These are phyloP conservation scores for Coprinellus micaceus DNA, from an alignment of 768 basidiomycete species.

Conservation along the genomic window DNA sequence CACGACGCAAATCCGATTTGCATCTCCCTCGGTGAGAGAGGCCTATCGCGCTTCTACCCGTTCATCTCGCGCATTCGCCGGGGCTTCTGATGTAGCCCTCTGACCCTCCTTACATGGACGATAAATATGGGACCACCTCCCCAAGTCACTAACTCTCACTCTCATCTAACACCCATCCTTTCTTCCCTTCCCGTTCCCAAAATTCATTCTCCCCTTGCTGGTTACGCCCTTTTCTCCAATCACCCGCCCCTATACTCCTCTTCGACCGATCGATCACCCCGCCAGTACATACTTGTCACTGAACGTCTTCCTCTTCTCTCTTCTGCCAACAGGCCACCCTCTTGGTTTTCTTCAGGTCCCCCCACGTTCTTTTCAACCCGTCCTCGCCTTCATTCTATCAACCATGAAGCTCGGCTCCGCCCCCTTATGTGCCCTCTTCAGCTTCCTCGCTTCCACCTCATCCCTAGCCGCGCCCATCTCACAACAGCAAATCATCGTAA, in stretches of 20 bases:
- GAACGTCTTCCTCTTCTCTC: too few relatives aligned
- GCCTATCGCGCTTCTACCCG: background rate
- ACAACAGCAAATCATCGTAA: slow-evolving; percentile 15
- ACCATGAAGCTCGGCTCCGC: background rate
- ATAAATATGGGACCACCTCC: background rate
- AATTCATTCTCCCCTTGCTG: too few relatives aligned
- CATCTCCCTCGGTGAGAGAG: background rate
- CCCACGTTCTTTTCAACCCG: background rate
- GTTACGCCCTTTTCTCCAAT: too few relatives aligned
- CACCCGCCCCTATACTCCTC: too few relatives aligned
- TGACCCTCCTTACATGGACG: background rate
- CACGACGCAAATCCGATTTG: background rate
- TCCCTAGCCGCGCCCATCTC: background rate
- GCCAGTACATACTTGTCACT: too few relatives aligned
- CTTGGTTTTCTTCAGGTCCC: background rate
- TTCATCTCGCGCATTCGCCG: background rate
- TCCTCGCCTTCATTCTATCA: background rate
- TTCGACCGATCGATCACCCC: too few relatives aligned
- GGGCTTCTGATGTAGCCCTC: background rate
- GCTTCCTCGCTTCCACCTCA: background rate
- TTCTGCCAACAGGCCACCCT: background rate
- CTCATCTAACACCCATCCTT: background rate
- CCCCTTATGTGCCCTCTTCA: background rate
- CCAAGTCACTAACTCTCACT: background rate
- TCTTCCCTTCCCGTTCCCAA: too few relatives aligned